Percentiles rank a stretch among this genome's conserved stretches.
These are phyloP conservation scores for Hippophae rhamnoides DNA, from an alignment of 306 rosid genomes.

Conservation along the genomic window DNA sequence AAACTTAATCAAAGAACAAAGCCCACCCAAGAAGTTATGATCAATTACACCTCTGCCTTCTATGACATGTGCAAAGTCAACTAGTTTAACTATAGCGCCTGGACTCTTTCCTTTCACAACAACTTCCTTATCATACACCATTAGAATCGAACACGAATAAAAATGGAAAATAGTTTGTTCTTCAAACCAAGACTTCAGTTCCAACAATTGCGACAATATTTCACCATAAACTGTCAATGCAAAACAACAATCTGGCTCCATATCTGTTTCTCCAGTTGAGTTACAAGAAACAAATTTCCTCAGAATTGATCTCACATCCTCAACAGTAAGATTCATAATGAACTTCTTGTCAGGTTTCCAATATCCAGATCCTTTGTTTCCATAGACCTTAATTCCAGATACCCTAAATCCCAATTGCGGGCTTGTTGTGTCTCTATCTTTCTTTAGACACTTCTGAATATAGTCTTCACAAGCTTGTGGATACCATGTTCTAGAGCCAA, in stretches of 20 bases:
- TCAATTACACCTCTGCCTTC: slow-evolving; percentile 59
- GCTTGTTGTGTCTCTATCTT: slow-evolving; percentile 39
- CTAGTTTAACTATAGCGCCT: slow-evolving; percentile 39
- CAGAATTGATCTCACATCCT: slow-evolving; percentile 28
- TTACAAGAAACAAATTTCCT: slow-evolving; percentile 58
- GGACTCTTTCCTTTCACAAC: slow-evolving; percentile 19
- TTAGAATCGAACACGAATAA: slow-evolving; percentile 52
- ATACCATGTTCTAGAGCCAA: slow-evolving; percentile 71
- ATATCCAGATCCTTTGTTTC: slow-evolving; percentile 22
- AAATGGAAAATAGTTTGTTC: slow-evolving; percentile 66
- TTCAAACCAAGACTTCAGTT: slow-evolving; percentile 79
- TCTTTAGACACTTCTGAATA: slow-evolving; percentile 28
- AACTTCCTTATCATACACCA: slow-evolving; percentile 45
- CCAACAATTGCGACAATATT: slow-evolving; percentile 44
- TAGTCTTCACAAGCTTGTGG: slow-evolving; percentile 46
- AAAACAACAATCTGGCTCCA: slow-evolving; percentile 37
- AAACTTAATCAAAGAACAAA: slow-evolving; percentile 73
- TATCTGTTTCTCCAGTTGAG: slow-evolving; percentile 10
- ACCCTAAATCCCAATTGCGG: slow-evolving; percentile 45
- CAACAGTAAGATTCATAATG: slow-evolving; percentile 20
- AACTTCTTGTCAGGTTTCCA: slow-evolving; percentile 46
- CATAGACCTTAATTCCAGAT: slow-evolving; percentile 49
- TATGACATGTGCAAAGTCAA: slow-evolving; percentile 71
- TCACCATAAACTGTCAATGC: slow-evolving; percentile 44
- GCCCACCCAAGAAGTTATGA: slow-evolving; percentile 94